Evolutionary conservation across 345 rosid species (phyloP), one percentile per base, ranked within the genome.

Genomic region (Abelmoschus esculentus): DNA sequence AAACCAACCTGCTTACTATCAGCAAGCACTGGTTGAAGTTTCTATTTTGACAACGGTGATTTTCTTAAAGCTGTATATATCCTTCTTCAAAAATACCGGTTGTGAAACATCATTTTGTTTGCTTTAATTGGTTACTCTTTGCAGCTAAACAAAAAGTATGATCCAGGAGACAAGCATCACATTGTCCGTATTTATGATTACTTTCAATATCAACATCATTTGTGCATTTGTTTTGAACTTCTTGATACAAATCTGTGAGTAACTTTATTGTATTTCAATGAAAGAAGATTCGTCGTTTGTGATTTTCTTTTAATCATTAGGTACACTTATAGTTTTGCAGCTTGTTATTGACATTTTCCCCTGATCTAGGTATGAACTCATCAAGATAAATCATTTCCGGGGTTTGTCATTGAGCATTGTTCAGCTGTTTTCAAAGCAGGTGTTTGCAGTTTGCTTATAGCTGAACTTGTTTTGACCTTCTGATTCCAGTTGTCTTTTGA

Each of bases 371-470:
- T 92, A 90, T 75, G 98, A 96, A 84, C 97, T 96, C 81, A 86
- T 96, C 79, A 96, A 90, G 93, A 82, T 92, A 54, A 96, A 92
- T 86, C 92, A 90, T 44, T 92, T 88, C 75, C 83, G 96, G 82
- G 99, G 99, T 44, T 78, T 96, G 57, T 96, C 99, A 59, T 80
- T 96, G 86, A 90, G 90, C 82, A 89, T 96, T 79, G 98, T 96
- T 75, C 97, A 90, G 74, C 75, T 90, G 77, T 91, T 96, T 86
- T 96, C 99, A 19, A 96, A 92, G 77, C 99, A 96, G 99, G 99
- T 96, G 75, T 66, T 12, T 32, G 61, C 42, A 53, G 67, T 71
- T 77, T 29, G 26, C 32, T 32, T 72, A 11, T 12, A 29, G 66
- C 53, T 67, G 64, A 75, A 68, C 61, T 74, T 59, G 40, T 22